Base-by-base conservation (phyloP, 1,284 basidiomycete species). In the Hemileia vastatrix region DNA sequence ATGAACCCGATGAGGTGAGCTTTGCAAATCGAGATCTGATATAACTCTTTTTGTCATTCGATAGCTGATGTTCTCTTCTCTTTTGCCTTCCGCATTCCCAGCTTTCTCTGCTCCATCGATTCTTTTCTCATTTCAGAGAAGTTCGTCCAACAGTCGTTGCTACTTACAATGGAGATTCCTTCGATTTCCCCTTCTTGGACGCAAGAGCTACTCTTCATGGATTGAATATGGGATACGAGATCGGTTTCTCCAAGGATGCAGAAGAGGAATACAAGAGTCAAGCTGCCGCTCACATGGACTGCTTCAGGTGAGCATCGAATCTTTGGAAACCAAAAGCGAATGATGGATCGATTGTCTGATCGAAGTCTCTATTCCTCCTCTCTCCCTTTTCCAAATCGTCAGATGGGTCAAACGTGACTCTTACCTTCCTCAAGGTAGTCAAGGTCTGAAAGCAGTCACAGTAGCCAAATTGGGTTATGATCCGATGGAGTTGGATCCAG, bases 111-210 rank as follows among this genome's bases (percentile, higher is more conserved):
- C 31, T 66, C n/a, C 59, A 67, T 18, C 67, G 74, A 23, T 76
- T 75, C 67, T 74, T 76, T 27, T 55, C 61, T 8, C 74, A 76
- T 58, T 67, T 74, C 50, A 68, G 65, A 6, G 73, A 76, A 32
- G 70, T 71, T 5, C 65, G 65, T 5, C 74, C 74, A 19, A 72
- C 71, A 6, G 73, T 76, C 47, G 71, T 76, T 5, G 74, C 72
- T 6, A 76, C 74, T n/a, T 76, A 76, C 65, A 76, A 76, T 66
- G 74, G 74, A 65, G 74, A 76, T 66, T 72, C 71, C 13, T 76
- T 76, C 70, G 74, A 76, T 62, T 76, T 76, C 55, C 73, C 73
- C 49, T 76, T 74, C 59, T 68, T 76, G 48, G 73, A 76, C 8
- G 67, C 71, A 2, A 64, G 74, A 9, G 72, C 74, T 3, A 57